phyloP scores from a whole-genome alignment of 805 yeast species.

The Cyberlindnera mrakii region DNA sequence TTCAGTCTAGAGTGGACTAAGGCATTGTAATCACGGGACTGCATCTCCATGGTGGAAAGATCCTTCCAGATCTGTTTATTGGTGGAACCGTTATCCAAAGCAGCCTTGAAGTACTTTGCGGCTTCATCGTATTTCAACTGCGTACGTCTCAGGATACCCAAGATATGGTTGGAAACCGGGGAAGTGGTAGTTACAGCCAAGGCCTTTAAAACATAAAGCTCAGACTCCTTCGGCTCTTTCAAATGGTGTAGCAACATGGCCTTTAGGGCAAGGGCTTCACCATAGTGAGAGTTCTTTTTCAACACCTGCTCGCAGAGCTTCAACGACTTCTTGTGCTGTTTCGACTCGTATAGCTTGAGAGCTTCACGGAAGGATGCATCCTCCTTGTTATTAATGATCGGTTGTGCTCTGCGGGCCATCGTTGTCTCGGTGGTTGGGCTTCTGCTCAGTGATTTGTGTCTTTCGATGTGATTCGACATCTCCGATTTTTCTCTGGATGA shows the following conservation, averaged over 20 bases:
- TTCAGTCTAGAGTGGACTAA: constrained; percentile 58
- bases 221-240: constrained; percentile 60
- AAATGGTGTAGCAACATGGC: constrained; percentile 61
- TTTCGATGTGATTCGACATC: too few species aligned
- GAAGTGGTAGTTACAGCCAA: constrained; percentile 51
- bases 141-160: constrained; percentile 76
- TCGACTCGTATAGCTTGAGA: constrained; percentile 71
- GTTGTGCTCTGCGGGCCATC: constrained; percentile 23
- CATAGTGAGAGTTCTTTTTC: constrained; percentile 69
- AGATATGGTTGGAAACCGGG: constrained; percentile 75
- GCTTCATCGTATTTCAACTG: constrained; percentile 70
- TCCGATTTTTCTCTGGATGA: too few species aligned
- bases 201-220: constrained; percentile 54
- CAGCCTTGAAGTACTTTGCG: constrained; percentile 66
- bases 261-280: constrained; percentile 79
- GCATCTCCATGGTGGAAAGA: constrained; percentile 72
- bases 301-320: constrained; percentile 68
- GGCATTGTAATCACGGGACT: constrained; percentile 64
- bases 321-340: constrained; percentile 82
- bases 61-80: constrained; percentile 81
- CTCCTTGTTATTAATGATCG: constrained; percentile 45
- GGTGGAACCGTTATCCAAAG: constrained; percentile 70
- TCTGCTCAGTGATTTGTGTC: neutral
- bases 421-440: neutral
- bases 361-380: constrained; percentile 77